These are phyloP conservation scores for Hymenoscyphus albidus DNA, from an alignment of 2,329 filamentous ascomycete species.

Conservation along the genomic window DNA sequence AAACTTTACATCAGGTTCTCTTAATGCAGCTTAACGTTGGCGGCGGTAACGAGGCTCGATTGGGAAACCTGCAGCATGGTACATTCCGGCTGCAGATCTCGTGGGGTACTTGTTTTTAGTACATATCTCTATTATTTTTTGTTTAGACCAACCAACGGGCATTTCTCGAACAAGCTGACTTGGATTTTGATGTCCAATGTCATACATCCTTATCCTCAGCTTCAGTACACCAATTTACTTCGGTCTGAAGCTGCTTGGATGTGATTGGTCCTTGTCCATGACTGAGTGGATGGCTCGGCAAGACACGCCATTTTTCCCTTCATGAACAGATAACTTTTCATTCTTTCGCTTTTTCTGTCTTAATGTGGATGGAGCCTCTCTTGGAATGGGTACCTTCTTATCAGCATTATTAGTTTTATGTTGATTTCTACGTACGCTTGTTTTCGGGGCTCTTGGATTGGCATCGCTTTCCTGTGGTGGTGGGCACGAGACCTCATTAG, in stretches of 20 bases:
- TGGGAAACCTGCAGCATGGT: neutral
- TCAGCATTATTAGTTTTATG: neutral
- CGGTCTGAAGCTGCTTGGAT: neutral
- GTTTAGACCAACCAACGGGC: neutral
- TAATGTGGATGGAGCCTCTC: neutral
- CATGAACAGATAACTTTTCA: neutral
- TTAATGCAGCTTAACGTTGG: neutral
- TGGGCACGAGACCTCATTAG: neutral
- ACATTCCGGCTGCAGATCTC: neutral
- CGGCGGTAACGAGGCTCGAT: neutral
- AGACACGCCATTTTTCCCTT: neutral
- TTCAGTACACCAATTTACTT: neutral
- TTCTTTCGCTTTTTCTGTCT: neutral
- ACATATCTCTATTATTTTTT: neutral
- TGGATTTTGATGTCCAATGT: neutral
- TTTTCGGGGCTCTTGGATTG: neutral
- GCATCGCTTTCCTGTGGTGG: neutral
- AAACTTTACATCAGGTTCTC: neutral
- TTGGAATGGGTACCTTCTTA: neutral
- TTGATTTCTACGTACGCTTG: neutral
- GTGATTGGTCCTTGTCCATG: neutral
- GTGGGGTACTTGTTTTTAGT: neutral
- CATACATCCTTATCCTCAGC: slow-evolving; percentile 1
- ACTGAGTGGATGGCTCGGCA: neutral
- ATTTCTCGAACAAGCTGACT: neutral